Evolutionary conservation across 257 asterid species (phyloP).

Genomic region (Anisodus tanguticus): DNA sequence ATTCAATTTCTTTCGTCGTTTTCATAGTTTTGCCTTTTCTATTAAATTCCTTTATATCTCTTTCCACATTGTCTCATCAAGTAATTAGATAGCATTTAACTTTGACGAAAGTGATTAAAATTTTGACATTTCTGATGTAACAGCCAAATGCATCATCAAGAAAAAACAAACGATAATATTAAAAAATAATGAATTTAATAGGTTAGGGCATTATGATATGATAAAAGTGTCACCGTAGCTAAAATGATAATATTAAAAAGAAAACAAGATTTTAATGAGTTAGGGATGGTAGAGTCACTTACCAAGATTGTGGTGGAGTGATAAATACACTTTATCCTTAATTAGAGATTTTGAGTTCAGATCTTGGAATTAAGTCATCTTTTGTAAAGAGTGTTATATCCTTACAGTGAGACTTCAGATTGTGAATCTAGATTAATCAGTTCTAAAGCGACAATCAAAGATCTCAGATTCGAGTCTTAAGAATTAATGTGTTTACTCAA

Average conservation of each 20-base stretch:
- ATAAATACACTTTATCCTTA: not conserved
- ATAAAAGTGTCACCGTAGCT: too few relatives aligned
- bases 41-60: not conserved
- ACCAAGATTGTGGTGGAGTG: too few relatives aligned
- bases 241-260: not conserved
- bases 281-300: not conserved
- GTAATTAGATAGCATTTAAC: not conserved
- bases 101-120: too few relatives aligned
- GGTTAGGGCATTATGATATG: not conserved
- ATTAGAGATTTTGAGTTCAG: not conserved
- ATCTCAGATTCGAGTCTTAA: too few relatives aligned
- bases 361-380: not conserved
- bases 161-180: not conserved
- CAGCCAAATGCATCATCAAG: not conserved
- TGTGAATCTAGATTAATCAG: too few relatives aligned
- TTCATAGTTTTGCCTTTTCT: not conserved
- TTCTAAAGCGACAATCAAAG: too few relatives aligned
- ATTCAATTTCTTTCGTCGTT: too few relatives aligned
- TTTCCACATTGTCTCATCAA: not conserved
- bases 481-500: too few relatives aligned
- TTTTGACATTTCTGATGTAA: not conserved
- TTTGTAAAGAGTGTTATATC: not conserved
- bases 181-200: too few relatives aligned
- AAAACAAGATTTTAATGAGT: too few relatives aligned
- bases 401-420: too few relatives aligned